Percentiles rank a stretch among this genome's conserved stretches.
Conservation (phyloP, 2,329 filamentous ascomycete genomes). For the Talaromyces piceae region DNA sequence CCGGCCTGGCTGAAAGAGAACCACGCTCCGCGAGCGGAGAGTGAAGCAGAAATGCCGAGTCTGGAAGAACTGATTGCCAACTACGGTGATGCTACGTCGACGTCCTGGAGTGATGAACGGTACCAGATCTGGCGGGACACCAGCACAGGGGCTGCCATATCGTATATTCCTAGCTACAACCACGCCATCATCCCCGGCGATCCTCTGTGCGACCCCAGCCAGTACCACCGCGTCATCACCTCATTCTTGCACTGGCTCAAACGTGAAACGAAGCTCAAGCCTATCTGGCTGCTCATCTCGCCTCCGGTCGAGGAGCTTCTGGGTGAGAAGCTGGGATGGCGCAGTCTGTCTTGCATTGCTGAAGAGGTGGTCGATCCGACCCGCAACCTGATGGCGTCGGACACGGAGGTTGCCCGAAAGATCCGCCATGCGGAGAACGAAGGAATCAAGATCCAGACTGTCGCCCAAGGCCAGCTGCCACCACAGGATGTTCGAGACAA, state of each 20-base stretch:
- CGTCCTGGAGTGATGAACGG: conserved; percentile 83
- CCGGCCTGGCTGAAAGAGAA: conserved; percentile 49
- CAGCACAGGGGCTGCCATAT: conserved; percentile 71
- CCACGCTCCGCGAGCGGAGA: conserved; percentile 31
- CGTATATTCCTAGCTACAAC: conserved; percentile 69
- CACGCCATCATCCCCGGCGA: conserved; percentile 82
- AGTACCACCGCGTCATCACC: conserved; percentile 66
- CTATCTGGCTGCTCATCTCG: conserved; percentile 85
- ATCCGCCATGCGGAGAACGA: conserved; percentile 73
- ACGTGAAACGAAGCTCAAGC: conserved; percentile 63
- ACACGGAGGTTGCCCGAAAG: conserved; percentile 64
- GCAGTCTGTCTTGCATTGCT: conserved; percentile 77
- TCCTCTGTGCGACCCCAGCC: conserved; percentile 71
- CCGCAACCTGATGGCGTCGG: conserved; percentile 59
- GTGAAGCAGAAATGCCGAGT: conserved; percentile 55
- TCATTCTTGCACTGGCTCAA: conserved; percentile 70
- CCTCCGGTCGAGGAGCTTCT: conserved; percentile 71
- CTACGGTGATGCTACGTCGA: conserved; percentile 90
- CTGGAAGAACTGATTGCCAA: conserved; percentile 87
- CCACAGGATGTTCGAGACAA: conserved; percentile 61
- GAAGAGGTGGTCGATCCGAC: conserved; percentile 77
- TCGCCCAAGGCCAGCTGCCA: conserved; percentile 56
- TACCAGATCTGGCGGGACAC: conserved; percentile 82
- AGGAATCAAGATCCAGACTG: conserved; percentile 70
- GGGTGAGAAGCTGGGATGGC: conserved; percentile 74